Evolutionary conservation across 441 rosid species (phyloP), one percentile per base, ranked within the genome.

Genomic region (Brassica hybrid): DNA sequence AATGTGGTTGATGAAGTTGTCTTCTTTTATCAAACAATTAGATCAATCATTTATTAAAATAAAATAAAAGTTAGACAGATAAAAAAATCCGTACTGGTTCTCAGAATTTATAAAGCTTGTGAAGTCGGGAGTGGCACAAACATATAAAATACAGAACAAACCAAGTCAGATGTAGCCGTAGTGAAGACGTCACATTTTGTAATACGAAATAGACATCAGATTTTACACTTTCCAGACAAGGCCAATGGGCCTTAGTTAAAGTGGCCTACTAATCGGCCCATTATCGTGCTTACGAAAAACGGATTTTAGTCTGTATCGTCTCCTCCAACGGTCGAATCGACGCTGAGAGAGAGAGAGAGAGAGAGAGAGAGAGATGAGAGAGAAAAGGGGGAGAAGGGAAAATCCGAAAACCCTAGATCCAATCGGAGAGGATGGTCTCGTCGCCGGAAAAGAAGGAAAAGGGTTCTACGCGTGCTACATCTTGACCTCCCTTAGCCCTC

Each of bases 391-490:
- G 7, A 77, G 61, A 69, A 77, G 61, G 13, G 69, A 34, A 71
- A 66, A 70, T 52, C 77, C 10, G 7, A 67, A 72, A 79, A 69
- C 78, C 77, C 88, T 63, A 73, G 81, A 74, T 74, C 63, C 66
- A 48, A 62, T 41, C 41, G 70, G 16, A 10, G 78, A 18, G 34
- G 79, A 56, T 10, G 79, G 72, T 7, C 83, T 57, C 6, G 65
- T 69, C 17, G 71, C 68, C 48, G 79, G 61, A 9, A 77, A 77
- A 63, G 85, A 89, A 21, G 79, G 64, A 9, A 77, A 77, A 63
- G 85, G 89, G 56, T 95, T 95, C 80, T 91, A 81, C 73, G 97
- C 96, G 0, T 93, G 98, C 78, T 94, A 93, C 75, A 93, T 94
- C 14, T 80, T 94, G 72, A 85, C 88, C 36, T 93, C 99, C 25